These are phyloP conservation scores for Boletellus deceptivus DNA, from an alignment of 1,284 basidiomycete genomes.

Conservation along the genomic window DNA sequence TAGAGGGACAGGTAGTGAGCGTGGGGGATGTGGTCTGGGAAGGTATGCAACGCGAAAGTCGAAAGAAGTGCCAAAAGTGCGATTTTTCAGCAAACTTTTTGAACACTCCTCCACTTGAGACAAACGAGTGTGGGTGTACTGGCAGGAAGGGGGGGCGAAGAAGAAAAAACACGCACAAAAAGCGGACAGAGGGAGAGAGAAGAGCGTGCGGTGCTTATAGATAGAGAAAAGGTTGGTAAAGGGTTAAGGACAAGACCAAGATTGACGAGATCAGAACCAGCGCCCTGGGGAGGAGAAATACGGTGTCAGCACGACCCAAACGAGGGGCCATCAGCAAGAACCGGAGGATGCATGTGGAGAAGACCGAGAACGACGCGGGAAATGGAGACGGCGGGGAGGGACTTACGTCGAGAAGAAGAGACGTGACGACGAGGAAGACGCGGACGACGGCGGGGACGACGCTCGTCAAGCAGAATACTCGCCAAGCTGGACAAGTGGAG, in stretches of 20 bases:
- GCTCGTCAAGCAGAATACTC: slow-evolving; percentile 24
- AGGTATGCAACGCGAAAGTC: slow-evolving; percentile 29
- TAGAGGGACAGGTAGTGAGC: slow-evolving; percentile 32
- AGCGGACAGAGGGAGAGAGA: slow-evolving; percentile 35
- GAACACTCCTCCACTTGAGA: slow-evolving; percentile 21
- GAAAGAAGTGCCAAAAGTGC: slow-evolving; percentile 30
- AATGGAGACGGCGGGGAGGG: background rate
- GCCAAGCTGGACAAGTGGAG: slow-evolving; percentile 22
- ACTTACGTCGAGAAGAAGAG: slow-evolving; percentile 30
- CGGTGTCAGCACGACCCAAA: slow-evolving; percentile 7
- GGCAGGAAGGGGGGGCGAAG: slow-evolving; percentile 17
- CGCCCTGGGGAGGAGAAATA: slow-evolving; percentile 19
- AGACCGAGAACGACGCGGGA: background rate
- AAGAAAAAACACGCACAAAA: slow-evolving; percentile 54
- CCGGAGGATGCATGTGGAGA: background rate
- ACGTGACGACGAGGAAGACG: slow-evolving; percentile 19
- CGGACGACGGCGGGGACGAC: slow-evolving; percentile 20
- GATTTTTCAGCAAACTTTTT: slow-evolving; percentile 29
- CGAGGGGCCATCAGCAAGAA: background rate
- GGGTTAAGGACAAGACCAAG: slow-evolving; percentile 37
- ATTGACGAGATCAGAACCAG: slow-evolving; percentile 40
- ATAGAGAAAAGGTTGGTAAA: slow-evolving; percentile 40
- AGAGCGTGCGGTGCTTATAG: slow-evolving; percentile 44
- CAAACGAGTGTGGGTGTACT: slow-evolving; percentile 33
- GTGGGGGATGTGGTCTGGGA: slow-evolving; percentile 26